Evolutionary conservation across 2,329 filamentous ascomycete genomes (phyloP).

Genomic region (Uncinocarpus reesii): DNA sequence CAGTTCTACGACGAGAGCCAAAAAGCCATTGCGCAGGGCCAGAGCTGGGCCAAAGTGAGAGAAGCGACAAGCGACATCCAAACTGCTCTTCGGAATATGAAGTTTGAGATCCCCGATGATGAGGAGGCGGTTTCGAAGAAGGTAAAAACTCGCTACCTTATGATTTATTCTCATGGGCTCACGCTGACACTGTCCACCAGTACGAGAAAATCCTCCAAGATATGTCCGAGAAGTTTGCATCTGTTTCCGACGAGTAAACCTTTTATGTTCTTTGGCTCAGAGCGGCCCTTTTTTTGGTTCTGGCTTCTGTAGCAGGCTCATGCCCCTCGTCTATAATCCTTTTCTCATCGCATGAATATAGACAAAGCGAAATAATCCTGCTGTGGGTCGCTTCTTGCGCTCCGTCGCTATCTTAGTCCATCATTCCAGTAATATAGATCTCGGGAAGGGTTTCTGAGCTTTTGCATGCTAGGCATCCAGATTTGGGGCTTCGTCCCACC

Average conservation of each 20-base stretch:
- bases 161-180: not conserved
- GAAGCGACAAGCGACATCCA: conserved; percentile 85
- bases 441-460: too few species aligned
- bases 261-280: not conserved
- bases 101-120: conserved; percentile 87
- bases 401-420: too few species aligned
- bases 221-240: conserved; percentile 96
- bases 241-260: conserved; percentile 80
- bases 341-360: too few species aligned
- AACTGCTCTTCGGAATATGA: conserved; percentile 75
- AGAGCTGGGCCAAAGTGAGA: conserved; percentile 84
- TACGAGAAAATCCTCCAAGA: conserved; percentile 85
- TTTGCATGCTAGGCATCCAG: too few species aligned
- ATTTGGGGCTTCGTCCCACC: too few species aligned
- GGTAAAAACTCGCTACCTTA: conserved; percentile 43
- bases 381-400: too few species aligned
- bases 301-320: not conserved
- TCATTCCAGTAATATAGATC: too few species aligned
- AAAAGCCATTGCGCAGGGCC: conserved; percentile 84
- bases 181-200: conserved; percentile 43
- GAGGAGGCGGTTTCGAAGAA: conserved; percentile 74
- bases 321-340: too few species aligned
- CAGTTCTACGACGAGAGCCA: conserved; percentile 95
- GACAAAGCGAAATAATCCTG: too few species aligned
- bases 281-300: not conserved